These are phyloP conservation scores for Leishmania aethiopica DNA, from an alignment of 208 protist species.

Conservation along the genomic window DNA sequence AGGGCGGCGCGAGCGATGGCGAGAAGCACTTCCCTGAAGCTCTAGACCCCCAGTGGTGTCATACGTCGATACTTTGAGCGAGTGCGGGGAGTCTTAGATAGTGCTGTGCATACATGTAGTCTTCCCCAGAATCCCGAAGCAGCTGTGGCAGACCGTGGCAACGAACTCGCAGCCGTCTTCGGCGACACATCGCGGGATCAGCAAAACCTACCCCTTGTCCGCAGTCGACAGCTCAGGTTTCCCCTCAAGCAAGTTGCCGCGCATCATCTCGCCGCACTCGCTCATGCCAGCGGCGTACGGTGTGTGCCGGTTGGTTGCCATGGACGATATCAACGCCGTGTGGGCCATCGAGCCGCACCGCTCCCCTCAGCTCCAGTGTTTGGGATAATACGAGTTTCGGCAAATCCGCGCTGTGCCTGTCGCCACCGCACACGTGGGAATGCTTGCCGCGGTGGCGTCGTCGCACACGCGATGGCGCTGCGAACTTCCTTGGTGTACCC, in stretches of 20 bases:
- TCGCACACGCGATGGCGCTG: constrained; percentile 1
- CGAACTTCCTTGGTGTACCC: not conserved
- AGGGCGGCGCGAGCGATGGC: not conserved
- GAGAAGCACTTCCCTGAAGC: constrained; percentile 7
- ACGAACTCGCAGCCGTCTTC: not conserved
- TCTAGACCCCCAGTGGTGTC: constrained; percentile 8
- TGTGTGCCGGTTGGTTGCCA: constrained; percentile 33
- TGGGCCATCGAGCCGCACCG: constrained; percentile 18
- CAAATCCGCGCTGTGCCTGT: constrained; percentile 44
- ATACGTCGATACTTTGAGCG: constrained; percentile 23
- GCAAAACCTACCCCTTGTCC: not conserved
- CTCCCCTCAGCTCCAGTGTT: constrained; percentile 2
- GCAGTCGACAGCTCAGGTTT: not conserved
- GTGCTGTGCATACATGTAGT: constrained; percentile 36
- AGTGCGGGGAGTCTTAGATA: constrained; percentile 23
- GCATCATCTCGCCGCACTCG: not conserved
- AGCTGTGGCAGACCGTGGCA: constrained; percentile 6
- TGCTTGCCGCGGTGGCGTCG: constrained; percentile 15
- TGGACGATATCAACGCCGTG: constrained; percentile 34
- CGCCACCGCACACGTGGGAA: constrained; percentile 11
- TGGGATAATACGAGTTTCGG: constrained; percentile 28
- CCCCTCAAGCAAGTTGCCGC: not conserved
- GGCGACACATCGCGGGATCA: not conserved
- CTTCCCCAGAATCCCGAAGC: constrained; percentile 13
- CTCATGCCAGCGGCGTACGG: constrained; percentile 25